Percentiles rank a stretch among this genome's conserved stretches.
phyloP scores from a whole-genome alignment of 805 yeast genomes.

The Hanseniaspora thailandica region DNA sequence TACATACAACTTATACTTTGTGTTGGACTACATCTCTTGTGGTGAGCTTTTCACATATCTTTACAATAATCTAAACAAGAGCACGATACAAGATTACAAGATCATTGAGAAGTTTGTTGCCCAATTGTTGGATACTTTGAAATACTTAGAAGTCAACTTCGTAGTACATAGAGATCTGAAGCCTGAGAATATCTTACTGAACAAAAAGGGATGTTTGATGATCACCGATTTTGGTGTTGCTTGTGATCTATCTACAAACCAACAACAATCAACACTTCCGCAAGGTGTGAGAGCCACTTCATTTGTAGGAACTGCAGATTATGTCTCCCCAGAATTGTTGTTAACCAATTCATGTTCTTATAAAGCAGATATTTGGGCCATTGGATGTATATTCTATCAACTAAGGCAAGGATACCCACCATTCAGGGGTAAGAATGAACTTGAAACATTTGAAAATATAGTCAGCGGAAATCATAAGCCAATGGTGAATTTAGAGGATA shows the following conservation, averaged over 20 bases:
- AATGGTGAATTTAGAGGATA: conserved; percentile 44
- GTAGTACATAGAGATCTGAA: conserved; percentile 88
- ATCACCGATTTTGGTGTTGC: conserved; percentile 99
- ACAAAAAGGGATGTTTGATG: conserved; percentile 74
- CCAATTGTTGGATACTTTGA: conserved; percentile 83
- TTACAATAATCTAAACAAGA: conserved; percentile 34
- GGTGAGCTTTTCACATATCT: conserved; percentile 84
- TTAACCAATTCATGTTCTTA: conserved; percentile 69
- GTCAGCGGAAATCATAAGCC: conserved; percentile 63
- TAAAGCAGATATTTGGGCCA: conserved; percentile 84
- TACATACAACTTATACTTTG: conserved; percentile 74
- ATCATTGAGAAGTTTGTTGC: conserved; percentile 70
- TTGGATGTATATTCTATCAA: conserved; percentile 81
- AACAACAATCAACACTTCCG: conserved; percentile 2
- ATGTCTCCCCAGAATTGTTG: conserved; percentile 84
- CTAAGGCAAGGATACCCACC: conserved; percentile 78
- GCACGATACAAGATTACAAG: conserved; percentile 64
- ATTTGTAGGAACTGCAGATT: conserved; percentile 95
- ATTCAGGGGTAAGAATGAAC: conserved; percentile 75
- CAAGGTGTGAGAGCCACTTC: conserved; percentile 42
- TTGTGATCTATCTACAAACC: conserved; percentile 29
- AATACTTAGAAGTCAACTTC: conserved; percentile 66
- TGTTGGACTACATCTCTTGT: conserved; percentile 83
- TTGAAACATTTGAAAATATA: conserved; percentile 78
- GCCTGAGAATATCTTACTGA: conserved; percentile 68